Conservation (phyloP, 2,329 filamentous ascomycete genomes). For the Piedraia hortae region DNA sequence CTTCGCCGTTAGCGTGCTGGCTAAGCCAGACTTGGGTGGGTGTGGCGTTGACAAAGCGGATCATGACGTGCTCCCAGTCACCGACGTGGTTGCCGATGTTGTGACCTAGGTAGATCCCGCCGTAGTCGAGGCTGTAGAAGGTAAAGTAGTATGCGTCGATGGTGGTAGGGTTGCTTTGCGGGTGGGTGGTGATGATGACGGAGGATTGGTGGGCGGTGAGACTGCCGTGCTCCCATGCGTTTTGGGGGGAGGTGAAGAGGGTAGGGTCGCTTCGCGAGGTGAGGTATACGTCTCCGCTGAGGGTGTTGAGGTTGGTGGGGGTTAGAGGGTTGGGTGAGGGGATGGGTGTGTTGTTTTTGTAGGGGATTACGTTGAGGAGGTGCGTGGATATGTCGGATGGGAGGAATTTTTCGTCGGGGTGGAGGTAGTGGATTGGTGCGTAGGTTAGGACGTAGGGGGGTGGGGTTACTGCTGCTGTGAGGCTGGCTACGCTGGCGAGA, state of each 20-base stretch:
- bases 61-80: conserved; percentile 35
- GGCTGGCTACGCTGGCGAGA: no score
- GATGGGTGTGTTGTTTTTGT: neutral
- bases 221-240: conserved; percentile 23
- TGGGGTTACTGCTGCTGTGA: no score
- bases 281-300: conserved; percentile 17
- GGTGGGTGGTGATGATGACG: conserved; percentile 29
- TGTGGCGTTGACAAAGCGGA: conserved; percentile 30
- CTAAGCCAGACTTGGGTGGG: conserved; percentile 33
- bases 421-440: conserved; percentile 20
- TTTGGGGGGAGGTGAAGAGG: conserved; percentile 10
- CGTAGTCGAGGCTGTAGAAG: conserved; percentile 30
- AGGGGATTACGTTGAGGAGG: conserved; percentile 11
- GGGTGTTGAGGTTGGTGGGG: conserved; percentile 17
- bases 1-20: conserved; percentile 34
- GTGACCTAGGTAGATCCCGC: conserved; percentile 14
- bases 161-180: conserved; percentile 22
- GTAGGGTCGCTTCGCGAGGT: conserved; percentile 17
- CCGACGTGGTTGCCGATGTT: conserved; percentile 30
- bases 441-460: conserved; percentile 8
- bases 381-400: conserved; percentile 19
- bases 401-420: conserved; percentile 16
- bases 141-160: conserved; percentile 37
- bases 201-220: conserved; percentile 22
- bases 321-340: conserved; percentile 13